Evolutionary conservation across 2,329 filamentous ascomycete genomes (phyloP).

Genomic region (Trichoderma cornu-damae): DNA sequence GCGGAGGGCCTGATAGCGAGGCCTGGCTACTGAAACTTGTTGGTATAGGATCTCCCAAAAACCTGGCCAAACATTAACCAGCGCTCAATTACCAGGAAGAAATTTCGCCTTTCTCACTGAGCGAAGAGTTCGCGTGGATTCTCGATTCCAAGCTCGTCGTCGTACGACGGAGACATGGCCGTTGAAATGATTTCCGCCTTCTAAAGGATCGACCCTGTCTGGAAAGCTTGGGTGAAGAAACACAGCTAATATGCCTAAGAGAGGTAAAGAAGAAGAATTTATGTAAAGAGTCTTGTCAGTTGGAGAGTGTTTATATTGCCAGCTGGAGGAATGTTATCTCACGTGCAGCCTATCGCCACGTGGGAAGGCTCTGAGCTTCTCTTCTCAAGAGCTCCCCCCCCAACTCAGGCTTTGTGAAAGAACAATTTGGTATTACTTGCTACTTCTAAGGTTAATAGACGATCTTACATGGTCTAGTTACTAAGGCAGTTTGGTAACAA

Average conservation of each 20-base stretch:
- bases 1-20: not conserved
- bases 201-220: not conserved
- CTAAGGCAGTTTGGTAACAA: too few species aligned
- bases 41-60: not conserved
- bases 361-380: not conserved
- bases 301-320: not conserved
- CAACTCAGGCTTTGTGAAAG: not conserved
- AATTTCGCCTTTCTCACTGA: not conserved
- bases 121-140: not conserved
- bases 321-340: not conserved
- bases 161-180: not conserved
- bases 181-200: not conserved
- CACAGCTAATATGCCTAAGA: not conserved
- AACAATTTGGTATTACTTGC: not conserved
- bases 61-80: not conserved
- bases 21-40: not conserved
- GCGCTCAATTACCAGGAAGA: not conserved
- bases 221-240: not conserved
- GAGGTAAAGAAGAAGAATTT: not conserved
- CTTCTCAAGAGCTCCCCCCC: not conserved
- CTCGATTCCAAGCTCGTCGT: not conserved
- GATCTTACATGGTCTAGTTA: not conserved
- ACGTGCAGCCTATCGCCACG: not conserved
- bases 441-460: not conserved
- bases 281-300: not conserved